A percentile compares a stretch with the other conserved stretches of the same genome.
Evolutionary conservation across 805 yeast species (phyloP).

Genomic region (Wickerhamiella lipophila): DNA sequence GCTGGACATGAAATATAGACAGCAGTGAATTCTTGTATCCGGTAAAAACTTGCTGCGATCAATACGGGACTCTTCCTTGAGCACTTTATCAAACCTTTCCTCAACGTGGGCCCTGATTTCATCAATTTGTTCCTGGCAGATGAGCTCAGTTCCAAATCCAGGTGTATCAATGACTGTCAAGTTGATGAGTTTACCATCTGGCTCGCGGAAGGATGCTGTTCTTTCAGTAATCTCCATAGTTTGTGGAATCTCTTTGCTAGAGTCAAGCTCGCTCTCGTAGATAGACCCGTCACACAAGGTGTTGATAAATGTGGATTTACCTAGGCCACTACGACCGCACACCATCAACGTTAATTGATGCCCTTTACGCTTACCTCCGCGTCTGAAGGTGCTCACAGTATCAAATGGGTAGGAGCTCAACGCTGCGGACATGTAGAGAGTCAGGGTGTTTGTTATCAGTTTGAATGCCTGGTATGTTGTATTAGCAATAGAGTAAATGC

Average conservation of each 20-base stretch:
- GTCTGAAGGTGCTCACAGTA: constrained; percentile 4
- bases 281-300: constrained; percentile 39
- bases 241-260: neutral
- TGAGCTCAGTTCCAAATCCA: constrained; percentile 64
- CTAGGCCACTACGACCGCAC: constrained; percentile 62
- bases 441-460: neutral
- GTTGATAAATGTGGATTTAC: constrained; percentile 63
- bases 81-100: constrained; percentile 50
- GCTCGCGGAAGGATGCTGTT: constrained; percentile 39
- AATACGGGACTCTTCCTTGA: constrained; percentile 79
- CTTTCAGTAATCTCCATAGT: neutral
- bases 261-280: neutral
- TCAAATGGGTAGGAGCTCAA: constrained; percentile 3
- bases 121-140: constrained; percentile 38
- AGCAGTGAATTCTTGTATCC: constrained; percentile 71
- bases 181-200: constrained; percentile 38
- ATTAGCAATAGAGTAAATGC: no score
- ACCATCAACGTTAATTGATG: constrained; percentile 45
- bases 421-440: neutral
- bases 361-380: constrained; percentile 6
- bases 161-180: constrained; percentile 58
- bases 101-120: constrained; percentile 49
- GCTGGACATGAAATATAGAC: constrained; percentile 61
- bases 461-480: no score
- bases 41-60: constrained; percentile 67